A percentile compares a stretch with the other conserved stretches of the same genome.
These are phyloP conservation scores for Penicillium aurantiogriseum DNA, from an alignment of 2,329 filamentous ascomycete genomes.

Conservation along the genomic window DNA sequence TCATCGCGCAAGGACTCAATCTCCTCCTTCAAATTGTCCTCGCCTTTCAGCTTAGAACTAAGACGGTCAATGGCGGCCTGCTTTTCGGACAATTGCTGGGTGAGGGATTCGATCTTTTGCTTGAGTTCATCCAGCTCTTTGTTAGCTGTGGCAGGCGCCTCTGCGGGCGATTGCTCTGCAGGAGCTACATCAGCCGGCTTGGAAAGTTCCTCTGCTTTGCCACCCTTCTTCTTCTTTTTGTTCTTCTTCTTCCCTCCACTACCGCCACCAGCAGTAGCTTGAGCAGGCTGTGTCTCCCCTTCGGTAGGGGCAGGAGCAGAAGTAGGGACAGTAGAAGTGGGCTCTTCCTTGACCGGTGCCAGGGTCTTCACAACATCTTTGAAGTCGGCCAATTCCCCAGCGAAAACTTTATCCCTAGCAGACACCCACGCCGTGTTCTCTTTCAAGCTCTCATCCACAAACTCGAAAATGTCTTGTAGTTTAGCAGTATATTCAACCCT, in stretches of 20 bases:
- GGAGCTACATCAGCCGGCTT: slow-evolving; percentile 23
- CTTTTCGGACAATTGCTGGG: slow-evolving; percentile 52
- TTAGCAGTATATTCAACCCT: slow-evolving; percentile 37
- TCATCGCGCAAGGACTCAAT: slow-evolving; percentile 81
- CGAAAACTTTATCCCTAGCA: slow-evolving; percentile 33
- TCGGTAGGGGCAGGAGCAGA: slow-evolving; percentile 15
- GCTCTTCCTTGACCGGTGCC: slow-evolving; percentile 20
- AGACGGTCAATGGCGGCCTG: slow-evolving; percentile 71
- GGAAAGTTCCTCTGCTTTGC: slow-evolving; percentile 47
- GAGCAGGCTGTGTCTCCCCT: slow-evolving; percentile 21
- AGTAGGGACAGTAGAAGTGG: slow-evolving; percentile 4
- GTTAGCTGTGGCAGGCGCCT: slow-evolving; percentile 33
- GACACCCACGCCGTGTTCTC: slow-evolving; percentile 37
- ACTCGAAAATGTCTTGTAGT: slow-evolving; percentile 38
- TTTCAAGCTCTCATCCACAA: slow-evolving; percentile 41
- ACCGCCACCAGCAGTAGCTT: slow-evolving; percentile 18
- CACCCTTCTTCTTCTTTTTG: slow-evolving; percentile 82
- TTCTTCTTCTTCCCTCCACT: slow-evolving; percentile 66
- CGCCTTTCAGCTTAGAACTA: slow-evolving; percentile 68
- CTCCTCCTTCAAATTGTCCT: slow-evolving; percentile 77
- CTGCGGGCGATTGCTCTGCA: slow-evolving; percentile 23
- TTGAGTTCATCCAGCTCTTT: slow-evolving; percentile 33
- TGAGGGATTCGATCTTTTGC: slow-evolving; percentile 37
- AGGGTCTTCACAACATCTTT: slow-evolving; percentile 36
- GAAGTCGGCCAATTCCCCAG: slow-evolving; percentile 37